A percentile compares a stretch with the other conserved stretches of the same genome.
phyloP scores from a whole-genome alignment of 2,329 filamentous ascomycete species.

The Lanzia echinophila region DNA sequence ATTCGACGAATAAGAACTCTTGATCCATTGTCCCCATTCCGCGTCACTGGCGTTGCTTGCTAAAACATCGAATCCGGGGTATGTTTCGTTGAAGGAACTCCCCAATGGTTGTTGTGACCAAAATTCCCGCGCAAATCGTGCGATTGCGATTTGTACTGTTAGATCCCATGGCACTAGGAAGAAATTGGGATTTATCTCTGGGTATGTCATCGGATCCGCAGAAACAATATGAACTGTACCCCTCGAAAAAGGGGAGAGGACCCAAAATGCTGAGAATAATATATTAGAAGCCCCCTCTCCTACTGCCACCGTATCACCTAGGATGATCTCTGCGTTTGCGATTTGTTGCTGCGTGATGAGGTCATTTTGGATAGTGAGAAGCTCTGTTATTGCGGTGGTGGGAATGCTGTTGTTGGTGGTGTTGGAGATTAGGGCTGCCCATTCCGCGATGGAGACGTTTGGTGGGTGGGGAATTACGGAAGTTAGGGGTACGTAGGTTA shows the following conservation, averaged over 20 bases:
- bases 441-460: background rate
- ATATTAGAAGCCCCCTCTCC: conserved; percentile 21
- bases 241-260: conserved; percentile 37
- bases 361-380: conserved; percentile 41
- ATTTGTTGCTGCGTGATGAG: conserved; percentile 38
- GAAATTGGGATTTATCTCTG: conserved; percentile 38
- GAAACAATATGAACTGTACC: conserved; percentile 38
- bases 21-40: conserved; percentile 11
- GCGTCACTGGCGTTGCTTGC: conserved; percentile 12
- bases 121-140: conserved; percentile 13
- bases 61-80: conserved; percentile 8
- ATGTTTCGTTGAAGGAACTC: background rate
- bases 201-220: conserved; percentile 30
- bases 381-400: conserved; percentile 31
- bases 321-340: conserved; percentile 42
- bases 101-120: conserved; percentile 6
- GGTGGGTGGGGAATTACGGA: conserved; percentile 16
- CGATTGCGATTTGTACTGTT: conserved; percentile 23
- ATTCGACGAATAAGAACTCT: conserved; percentile 8
- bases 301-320: conserved; percentile 18
- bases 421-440: conserved; percentile 10
- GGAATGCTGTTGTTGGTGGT: conserved; percentile 26
- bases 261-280: conserved; percentile 34
- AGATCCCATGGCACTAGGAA: conserved; percentile 38
- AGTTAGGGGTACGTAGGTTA: conserved; percentile 10